Percentiles rank a stretch among this genome's conserved stretches.
Evolutionary conservation across 805 yeast genomes (phyloP).

Genomic region (Wickerhamomyces xylosicus): DNA sequence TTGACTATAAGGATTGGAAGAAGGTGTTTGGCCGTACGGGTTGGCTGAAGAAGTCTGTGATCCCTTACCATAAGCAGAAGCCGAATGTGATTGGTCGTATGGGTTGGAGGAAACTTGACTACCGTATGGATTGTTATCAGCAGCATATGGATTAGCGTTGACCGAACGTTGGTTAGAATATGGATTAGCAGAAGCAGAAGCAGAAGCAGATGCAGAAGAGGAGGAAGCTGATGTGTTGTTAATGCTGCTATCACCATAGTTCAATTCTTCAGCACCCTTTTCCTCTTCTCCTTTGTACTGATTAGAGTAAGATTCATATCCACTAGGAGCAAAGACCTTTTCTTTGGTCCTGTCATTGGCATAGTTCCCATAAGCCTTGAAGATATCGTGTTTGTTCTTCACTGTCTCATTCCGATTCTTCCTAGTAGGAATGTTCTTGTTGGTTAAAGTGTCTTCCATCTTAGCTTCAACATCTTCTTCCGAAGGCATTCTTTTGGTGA

Average conservation of each 20-base stretch:
- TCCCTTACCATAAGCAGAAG: background rate
- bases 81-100: background rate
- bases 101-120: constrained; percentile 2
- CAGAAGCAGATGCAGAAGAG: background rate
- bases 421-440: constrained; percentile 32
- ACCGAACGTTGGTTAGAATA: background rate
- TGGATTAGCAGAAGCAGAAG: background rate
- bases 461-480: constrained; percentile 32
- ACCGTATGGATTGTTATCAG: constrained; percentile 3
- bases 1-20: background rate
- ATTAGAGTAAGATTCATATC: constrained; percentile 23
- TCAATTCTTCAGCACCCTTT: constrained; percentile 1
- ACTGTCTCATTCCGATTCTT: constrained; percentile 19
- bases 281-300: constrained; percentile 5
- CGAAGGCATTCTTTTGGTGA: constrained; percentile 34
- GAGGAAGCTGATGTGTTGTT: constrained; percentile 5
- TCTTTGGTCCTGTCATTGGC: constrained; percentile 30
- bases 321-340: constrained; percentile 28
- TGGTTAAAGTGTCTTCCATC: constrained; percentile 29
- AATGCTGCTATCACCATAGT: constrained; percentile 6
- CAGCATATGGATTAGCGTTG: background rate
- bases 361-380: constrained; percentile 35
- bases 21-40: background rate
- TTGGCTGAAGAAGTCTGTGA: constrained; percentile 1
- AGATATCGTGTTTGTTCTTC: constrained; percentile 27